Base-by-base conservation (phyloP, 352 stramenopile species). In the Phytophthora pseudosyringae region DNA sequence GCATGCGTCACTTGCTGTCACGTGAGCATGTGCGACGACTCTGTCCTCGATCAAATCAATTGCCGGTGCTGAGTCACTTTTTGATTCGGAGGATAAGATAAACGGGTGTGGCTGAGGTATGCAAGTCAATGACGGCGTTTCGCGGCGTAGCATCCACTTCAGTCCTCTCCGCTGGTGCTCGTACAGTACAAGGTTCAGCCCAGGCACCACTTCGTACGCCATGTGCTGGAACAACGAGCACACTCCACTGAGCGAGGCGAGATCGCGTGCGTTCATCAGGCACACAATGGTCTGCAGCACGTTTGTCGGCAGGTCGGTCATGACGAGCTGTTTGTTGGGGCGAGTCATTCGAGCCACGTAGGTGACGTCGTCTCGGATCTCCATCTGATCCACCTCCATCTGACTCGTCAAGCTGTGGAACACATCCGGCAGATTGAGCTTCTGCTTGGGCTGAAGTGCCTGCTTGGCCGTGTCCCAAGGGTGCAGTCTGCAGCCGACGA, bases 171-270 rank as follows among this genome's bases (percentile, higher is more conserved):
- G 72, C 35, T 95, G 88, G 63, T 95, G 88, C 26, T 78, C 80
- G 50, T 86, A 95, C 4, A 95, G 71, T 11, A 83, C 61, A 28
- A 95, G 66, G 31, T 90, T 82, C 6, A 95, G 62, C 3, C 86
- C 83, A 16, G 85, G 88, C 9, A 92, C 88, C 38, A 92, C 85
- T 66, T 94, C 88, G 62, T 95, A 95, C 38, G 88, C 68, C 52
- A 95, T 65, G 53, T 94, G 77, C 70, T 93, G 85, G 26, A 94
- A 93, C 55, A 89, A 59, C 5, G 81, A 87, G 65, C 83, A 93
- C 3, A 91, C 82, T 3, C 64, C 64, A 35, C 83, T 88, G 10
- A 92, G 52, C 7, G 73, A 69, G 4, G 85, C 82, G 25, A 95
- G 56, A 10, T 90, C 80, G 5, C 77, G 71, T 29, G 88, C 73